Conservation (phyloP, 1,284 basidiomycete genomes). For the Mycena citricolor region DNA sequence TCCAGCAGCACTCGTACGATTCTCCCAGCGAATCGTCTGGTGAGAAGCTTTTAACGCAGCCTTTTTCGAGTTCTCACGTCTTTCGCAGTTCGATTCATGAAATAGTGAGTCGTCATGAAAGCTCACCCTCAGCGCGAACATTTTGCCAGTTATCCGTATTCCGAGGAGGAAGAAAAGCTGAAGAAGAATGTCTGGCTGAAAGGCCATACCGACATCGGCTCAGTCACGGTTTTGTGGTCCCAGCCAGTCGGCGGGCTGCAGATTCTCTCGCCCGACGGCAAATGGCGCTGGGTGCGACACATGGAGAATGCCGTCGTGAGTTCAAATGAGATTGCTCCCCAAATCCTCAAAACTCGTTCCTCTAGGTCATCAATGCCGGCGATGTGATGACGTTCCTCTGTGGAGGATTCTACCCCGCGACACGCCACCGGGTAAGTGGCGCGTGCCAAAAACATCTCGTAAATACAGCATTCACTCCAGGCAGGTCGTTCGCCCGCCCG, state of each 20-base stretch:
- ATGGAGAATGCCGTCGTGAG: constrained; percentile 52
- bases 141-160: constrained; percentile 33
- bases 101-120: constrained; percentile 43
- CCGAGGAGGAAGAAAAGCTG: constrained; percentile 53
- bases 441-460: constrained; percentile 8
- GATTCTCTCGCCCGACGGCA: constrained; percentile 43
- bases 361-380: constrained; percentile 41
- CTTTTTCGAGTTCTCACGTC: neutral
- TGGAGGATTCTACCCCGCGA: constrained; percentile 43
- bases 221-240: constrained; percentile 54
- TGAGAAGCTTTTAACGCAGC: constrained; percentile 24
- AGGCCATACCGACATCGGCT: constrained; percentile 67
- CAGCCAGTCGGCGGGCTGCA: constrained; percentile 54
- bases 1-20: constrained; percentile 50
- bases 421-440: constrained; percentile 37
- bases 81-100: constrained; percentile 52
- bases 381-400: constrained; percentile 53
- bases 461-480: constrained; percentile 28
- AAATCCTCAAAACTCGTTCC: neutral
- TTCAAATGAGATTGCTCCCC: neutral
- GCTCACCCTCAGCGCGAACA: neutral
- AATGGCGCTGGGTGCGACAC: constrained; percentile 53
- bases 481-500: constrained; percentile 44
- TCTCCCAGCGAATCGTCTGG: constrained; percentile 46
- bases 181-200: constrained; percentile 60